These are phyloP conservation scores for Moricandia moricandioides DNA, from an alignment of 345 rosid species.

Conservation along the genomic window DNA sequence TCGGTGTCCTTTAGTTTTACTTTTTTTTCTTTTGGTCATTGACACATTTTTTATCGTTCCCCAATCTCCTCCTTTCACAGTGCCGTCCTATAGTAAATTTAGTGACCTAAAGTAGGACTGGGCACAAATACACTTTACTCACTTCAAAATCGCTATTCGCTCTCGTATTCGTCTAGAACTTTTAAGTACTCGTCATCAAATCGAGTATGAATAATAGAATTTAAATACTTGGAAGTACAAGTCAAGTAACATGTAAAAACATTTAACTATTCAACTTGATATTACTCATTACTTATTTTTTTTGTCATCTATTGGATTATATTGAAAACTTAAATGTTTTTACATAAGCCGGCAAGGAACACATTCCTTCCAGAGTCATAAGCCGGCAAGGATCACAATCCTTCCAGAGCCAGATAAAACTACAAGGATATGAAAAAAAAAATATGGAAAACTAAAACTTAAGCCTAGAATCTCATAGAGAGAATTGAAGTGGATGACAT, in stretches of 20 bases:
- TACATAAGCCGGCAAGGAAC: not conserved
- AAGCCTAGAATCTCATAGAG: not conserved
- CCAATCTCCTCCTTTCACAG: not conserved
- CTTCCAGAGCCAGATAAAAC: not conserved
- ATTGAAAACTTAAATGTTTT: no score
- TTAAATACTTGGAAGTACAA: no score
- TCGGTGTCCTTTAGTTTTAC: not conserved
- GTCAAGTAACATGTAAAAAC: no score
- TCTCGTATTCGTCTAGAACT: no score
- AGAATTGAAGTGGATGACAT: no score
- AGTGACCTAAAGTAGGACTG: not conserved
- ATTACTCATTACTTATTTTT: no score
- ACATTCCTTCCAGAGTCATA: not conserved
- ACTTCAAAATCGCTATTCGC: no score
- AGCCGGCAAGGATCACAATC: not conserved
- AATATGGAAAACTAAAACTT: not conserved
- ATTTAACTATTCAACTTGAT: no score
- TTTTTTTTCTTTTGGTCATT: not conserved
- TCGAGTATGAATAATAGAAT: no score
- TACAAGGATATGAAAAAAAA: not conserved
- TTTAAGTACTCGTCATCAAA: no score
- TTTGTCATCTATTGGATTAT: no score
- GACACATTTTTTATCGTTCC: not conserved
- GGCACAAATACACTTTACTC: no score
- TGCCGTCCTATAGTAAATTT: not conserved